Evolutionary conservation across 2,329 filamentous ascomycete genomes (phyloP).

Genomic region (Exophiala sideris): DNA sequence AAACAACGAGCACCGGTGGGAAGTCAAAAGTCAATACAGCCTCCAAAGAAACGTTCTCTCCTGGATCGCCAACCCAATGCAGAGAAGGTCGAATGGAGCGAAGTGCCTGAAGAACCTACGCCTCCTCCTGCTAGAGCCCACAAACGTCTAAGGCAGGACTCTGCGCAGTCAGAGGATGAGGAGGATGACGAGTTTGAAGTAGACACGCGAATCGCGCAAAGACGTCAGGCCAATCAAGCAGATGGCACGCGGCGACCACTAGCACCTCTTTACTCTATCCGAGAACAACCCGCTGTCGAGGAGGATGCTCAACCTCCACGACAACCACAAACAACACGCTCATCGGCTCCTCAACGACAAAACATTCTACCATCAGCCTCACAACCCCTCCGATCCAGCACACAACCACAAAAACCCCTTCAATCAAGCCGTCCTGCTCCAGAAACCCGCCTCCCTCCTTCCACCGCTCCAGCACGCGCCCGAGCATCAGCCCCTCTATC

Average conservation of each 20-base stretch:
- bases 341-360: too few relatives aligned
- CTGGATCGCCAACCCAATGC: conserved; percentile 21
- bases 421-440: background rate
- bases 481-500: background rate
- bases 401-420: too few relatives aligned
- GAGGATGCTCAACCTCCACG: background rate
- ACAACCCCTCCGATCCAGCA: background rate
- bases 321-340: too few relatives aligned
- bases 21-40: background rate
- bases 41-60: conserved; percentile 12
- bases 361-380: background rate
- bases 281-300: background rate
- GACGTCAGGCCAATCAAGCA: background rate
- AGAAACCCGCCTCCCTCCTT: background rate
- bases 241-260: too few relatives aligned
- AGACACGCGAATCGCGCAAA: conserved; percentile 14
- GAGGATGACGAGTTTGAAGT: conserved; percentile 18
- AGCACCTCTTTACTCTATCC: too few relatives aligned
- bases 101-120: conserved; percentile 4
- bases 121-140: background rate
- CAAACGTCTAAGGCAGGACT: conserved; percentile 1
- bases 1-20: background rate
- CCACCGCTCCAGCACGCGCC: conserved; percentile 6
- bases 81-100: conserved; percentile 7
- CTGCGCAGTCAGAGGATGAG: background rate